A percentile compares a stretch with the other conserved stretches of the same genome.
Evolutionary conservation across 1,284 basidiomycete species (phyloP).

Genomic region (Schizopora paradoxa): DNA sequence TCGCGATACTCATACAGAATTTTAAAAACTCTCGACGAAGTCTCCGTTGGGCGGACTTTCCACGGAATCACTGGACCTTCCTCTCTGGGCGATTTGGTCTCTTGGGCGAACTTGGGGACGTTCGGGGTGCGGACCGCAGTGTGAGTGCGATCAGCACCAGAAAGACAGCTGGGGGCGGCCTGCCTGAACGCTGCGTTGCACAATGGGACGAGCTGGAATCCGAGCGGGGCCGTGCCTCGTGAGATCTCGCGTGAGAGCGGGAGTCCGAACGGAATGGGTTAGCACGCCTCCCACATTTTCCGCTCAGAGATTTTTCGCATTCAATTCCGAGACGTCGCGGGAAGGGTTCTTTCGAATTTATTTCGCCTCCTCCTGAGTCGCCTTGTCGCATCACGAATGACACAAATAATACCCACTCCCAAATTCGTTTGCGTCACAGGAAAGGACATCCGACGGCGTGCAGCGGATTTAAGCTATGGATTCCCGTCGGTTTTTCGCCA

Average conservation of each 20-base stretch:
- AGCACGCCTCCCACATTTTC: not conserved
- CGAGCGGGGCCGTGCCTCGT: conserved; percentile 1
- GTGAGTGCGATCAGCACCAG: too few relatives aligned
- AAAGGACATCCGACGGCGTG: too few relatives aligned
- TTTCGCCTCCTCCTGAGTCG: too few relatives aligned
- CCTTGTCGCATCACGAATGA: too few relatives aligned
- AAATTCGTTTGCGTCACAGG: too few relatives aligned
- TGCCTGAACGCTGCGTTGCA: too few relatives aligned
- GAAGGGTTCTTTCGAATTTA: not conserved
- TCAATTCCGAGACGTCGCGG: conserved; percentile 3
- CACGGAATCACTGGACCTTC: not conserved
- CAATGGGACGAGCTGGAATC: not conserved
- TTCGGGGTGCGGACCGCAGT: not conserved
- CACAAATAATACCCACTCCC: too few relatives aligned
- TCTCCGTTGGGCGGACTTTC: conserved; percentile 10
- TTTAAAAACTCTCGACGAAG: not conserved
- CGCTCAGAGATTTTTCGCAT: too few relatives aligned
- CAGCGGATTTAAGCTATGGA: too few relatives aligned
- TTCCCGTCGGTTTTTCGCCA: too few relatives aligned
- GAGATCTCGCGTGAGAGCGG: not conserved
- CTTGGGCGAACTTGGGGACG: not conserved
- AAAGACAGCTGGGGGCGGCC: too few relatives aligned
- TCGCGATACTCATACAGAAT: not conserved
- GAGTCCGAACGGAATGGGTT: not conserved
- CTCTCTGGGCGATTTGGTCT: not conserved